phyloP scores from a whole-genome alignment of 1,284 basidiomycete genomes.

The Moesziomyces aphidis region DNA sequence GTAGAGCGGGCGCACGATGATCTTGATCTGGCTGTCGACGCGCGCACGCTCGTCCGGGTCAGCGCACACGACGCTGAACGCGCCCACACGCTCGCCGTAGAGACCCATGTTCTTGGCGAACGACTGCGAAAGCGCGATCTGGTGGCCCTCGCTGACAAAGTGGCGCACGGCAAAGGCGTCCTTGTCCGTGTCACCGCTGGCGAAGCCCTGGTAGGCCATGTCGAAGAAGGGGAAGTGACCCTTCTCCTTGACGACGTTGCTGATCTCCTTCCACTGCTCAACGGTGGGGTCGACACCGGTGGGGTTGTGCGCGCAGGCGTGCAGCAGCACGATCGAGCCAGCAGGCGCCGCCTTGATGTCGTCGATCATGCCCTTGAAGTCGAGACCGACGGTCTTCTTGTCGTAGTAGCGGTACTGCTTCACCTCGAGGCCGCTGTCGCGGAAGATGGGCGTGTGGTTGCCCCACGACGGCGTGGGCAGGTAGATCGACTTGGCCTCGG shows the following conservation, averaged over 20 bases:
- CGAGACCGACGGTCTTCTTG: slow-evolving; percentile 68
- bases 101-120: slow-evolving; percentile 69
- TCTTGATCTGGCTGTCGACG: slow-evolving; percentile 75
- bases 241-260: slow-evolving; percentile 73
- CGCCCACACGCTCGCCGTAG: slow-evolving; percentile 68
- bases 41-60: slow-evolving; percentile 63
- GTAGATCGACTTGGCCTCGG: slow-evolving; percentile 88
- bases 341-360: slow-evolving; percentile 70
- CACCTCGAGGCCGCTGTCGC: slow-evolving; percentile 93
- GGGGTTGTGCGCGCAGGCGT: slow-evolving; percentile 73
- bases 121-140: slow-evolving; percentile 63
- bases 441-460: slow-evolving; percentile 82
- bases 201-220: slow-evolving; percentile 80
- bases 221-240: slow-evolving; percentile 92
- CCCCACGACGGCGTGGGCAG: slow-evolving; percentile 96
- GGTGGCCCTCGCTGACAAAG: slow-evolving; percentile 68
- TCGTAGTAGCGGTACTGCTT: slow-evolving; percentile 78
- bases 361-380: slow-evolving; percentile 67
- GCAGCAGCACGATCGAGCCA: slow-evolving; percentile 71
- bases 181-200: slow-evolving; percentile 63
- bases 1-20: slow-evolving; percentile 96
- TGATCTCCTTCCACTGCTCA: slow-evolving; percentile 67
- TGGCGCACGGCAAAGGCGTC: slow-evolving; percentile 68
- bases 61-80: slow-evolving; percentile 61
- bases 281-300: slow-evolving; percentile 69